phyloP scores from a whole-genome alignment of 441 rosid genomes.

The Euphorbia schlechtendalii region DNA sequence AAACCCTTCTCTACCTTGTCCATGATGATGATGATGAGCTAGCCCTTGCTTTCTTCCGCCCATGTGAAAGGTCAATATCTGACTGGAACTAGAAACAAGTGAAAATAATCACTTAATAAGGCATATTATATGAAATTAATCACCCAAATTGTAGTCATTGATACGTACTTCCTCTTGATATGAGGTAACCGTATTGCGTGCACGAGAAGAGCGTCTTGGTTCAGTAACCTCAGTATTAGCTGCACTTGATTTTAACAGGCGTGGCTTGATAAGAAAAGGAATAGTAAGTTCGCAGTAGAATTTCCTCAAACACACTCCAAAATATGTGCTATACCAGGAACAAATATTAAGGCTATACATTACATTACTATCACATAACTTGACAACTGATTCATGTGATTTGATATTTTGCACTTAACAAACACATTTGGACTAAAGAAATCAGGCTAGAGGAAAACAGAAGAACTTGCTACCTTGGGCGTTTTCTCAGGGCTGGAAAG shows the following conservation, averaged over 20 bases:
- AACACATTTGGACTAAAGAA: background rate
- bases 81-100: conserved; percentile 24
- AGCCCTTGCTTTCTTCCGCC: conserved; percentile 27
- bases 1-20: conserved; percentile 14
- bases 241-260: conserved; percentile 24
- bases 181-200: conserved; percentile 29
- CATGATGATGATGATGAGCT: conserved; percentile 41
- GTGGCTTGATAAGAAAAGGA: conserved; percentile 14
- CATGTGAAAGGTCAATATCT: conserved; percentile 19
- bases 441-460: background rate
- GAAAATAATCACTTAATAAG: background rate
- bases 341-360: background rate
- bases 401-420: background rate
- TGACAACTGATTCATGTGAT: no score
- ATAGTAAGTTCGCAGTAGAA: background rate
- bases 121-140: background rate
- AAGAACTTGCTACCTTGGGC: conserved; percentile 11
- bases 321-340: background rate
- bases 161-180: conserved; percentile 39
- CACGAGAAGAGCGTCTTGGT: conserved; percentile 54
- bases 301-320: background rate
- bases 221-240: conserved; percentile 15
- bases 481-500: conserved; percentile 22
- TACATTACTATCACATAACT: background rate
- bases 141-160: background rate